Conservation (phyloP, 1,284 basidiomycete species). For the Acaromyces ingoldii region DNA sequence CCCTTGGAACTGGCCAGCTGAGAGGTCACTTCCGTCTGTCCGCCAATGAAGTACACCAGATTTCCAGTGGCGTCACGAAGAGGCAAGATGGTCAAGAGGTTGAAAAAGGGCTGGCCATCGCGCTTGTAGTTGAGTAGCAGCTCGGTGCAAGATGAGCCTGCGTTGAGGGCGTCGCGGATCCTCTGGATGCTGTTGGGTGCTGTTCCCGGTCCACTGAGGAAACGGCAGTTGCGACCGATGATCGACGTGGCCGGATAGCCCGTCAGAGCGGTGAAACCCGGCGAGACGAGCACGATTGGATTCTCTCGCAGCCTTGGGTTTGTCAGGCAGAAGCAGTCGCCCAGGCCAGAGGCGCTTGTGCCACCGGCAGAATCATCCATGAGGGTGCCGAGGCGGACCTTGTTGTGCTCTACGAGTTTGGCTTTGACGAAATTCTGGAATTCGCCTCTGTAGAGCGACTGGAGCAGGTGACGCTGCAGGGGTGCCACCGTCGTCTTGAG, state of each 20-base stretch:
- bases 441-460: constrained; percentile 15
- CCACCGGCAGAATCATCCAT: constrained; percentile 13
- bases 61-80: constrained; percentile 23
- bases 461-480: constrained; percentile 20
- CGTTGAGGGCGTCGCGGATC: constrained; percentile 23
- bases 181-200: constrained; percentile 15
- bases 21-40: constrained; percentile 16
- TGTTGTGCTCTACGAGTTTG: constrained; percentile 22
- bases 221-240: constrained; percentile 42
- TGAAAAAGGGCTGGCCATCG: constrained; percentile 33
- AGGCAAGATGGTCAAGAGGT: constrained; percentile 38
- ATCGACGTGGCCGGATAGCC: constrained; percentile 28
- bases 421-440: constrained; percentile 31
- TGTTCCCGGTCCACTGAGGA: constrained; percentile 35
- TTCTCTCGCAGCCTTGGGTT: constrained; percentile 27
- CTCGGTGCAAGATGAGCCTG: constrained; percentile 20
- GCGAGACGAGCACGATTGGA: constrained; percentile 37
- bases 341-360: constrained; percentile 10
- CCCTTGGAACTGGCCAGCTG: constrained; percentile 11
- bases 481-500: constrained; percentile 4
- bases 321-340: constrained; percentile 24
- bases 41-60: constrained; percentile 32
- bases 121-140: constrained; percentile 40
- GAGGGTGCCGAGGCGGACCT: constrained; percentile 23
- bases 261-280: constrained; percentile 32